phyloP scores from a whole-genome alignment of 2,329 filamentous ascomycete genomes.

The Sclerotinia glacialis region DNA sequence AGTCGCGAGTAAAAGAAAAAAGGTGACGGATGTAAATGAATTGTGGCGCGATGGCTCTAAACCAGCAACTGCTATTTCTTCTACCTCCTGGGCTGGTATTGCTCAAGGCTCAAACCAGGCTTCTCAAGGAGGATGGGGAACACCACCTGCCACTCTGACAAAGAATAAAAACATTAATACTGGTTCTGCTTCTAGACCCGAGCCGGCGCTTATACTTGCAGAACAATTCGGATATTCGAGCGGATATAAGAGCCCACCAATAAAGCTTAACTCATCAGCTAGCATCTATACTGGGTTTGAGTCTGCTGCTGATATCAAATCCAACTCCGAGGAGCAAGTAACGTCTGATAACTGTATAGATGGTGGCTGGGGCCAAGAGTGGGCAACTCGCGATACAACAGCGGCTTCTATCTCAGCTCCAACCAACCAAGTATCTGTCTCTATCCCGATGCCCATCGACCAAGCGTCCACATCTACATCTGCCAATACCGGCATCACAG shows the following conservation, averaged over 20 bases:
- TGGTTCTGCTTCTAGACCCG: neutral
- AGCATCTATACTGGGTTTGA: neutral
- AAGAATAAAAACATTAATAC: neutral
- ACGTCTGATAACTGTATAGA: neutral
- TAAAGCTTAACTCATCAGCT: neutral
- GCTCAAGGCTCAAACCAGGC: neutral
- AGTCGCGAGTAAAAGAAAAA: neutral
- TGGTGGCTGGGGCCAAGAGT: neutral
- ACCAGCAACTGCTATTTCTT: neutral
- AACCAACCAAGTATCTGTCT: neutral
- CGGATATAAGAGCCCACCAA: neutral
- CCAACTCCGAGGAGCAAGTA: neutral
- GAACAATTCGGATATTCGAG: neutral
- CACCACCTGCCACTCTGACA: neutral
- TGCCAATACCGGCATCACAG: neutral
- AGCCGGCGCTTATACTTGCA: neutral
- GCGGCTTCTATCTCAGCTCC: neutral
- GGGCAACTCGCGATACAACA: neutral
- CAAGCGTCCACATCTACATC: neutral
- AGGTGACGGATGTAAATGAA: neutral
- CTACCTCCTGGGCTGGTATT: neutral
- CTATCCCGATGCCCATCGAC: no score
- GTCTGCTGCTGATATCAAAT: neutral
- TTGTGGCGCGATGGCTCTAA: neutral
- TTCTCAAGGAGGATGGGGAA: neutral